Evolutionary conservation across 169 alveolate genomes (phyloP).

Genomic region (Plasmodium fragile): DNA sequence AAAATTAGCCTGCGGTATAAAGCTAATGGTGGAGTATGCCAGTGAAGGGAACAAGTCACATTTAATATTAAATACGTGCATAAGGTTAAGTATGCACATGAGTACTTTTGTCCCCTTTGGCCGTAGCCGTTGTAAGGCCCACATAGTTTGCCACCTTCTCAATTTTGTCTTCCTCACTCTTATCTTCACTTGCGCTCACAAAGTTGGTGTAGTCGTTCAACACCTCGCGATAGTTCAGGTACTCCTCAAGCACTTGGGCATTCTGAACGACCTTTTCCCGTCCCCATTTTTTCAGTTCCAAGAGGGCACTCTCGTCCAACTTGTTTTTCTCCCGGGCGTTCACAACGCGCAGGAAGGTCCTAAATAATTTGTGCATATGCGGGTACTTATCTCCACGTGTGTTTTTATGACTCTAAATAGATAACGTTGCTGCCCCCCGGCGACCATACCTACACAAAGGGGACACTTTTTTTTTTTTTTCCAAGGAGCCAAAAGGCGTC

Average conservation of each 20-base stretch:
- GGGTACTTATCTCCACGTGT: not conserved
- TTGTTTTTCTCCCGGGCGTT: conserved; percentile 14
- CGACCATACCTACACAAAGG: no score
- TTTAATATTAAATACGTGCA: not conserved
- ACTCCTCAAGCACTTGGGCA: conserved; percentile 22
- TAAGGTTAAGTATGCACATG: not conserved
- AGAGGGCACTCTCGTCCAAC: conserved; percentile 6
- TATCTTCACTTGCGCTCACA: not conserved
- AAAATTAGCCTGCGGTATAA: not conserved
- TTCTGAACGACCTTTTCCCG: conserved; percentile 8
- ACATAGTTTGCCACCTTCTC: conserved; percentile 71
- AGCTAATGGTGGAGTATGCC: not conserved
- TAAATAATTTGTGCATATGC: not conserved
- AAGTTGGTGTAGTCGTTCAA: conserved; percentile 32
- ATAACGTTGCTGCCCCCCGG: not conserved
- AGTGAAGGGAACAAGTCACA: not conserved
- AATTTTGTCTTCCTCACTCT: conserved; percentile 4
- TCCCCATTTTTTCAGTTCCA: conserved; percentile 54
- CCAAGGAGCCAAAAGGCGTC: not conserved
- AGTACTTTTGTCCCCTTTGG: not conserved
- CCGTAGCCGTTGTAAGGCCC: conserved; percentile 19
- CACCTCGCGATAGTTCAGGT: conserved; percentile 29
- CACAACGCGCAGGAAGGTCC: conserved; percentile 43
- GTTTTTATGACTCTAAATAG: not conserved
- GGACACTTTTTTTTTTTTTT: not conserved